Base-by-base conservation (phyloP, 768 basidiomycete species). In the Galerina sulciceps region DNA sequence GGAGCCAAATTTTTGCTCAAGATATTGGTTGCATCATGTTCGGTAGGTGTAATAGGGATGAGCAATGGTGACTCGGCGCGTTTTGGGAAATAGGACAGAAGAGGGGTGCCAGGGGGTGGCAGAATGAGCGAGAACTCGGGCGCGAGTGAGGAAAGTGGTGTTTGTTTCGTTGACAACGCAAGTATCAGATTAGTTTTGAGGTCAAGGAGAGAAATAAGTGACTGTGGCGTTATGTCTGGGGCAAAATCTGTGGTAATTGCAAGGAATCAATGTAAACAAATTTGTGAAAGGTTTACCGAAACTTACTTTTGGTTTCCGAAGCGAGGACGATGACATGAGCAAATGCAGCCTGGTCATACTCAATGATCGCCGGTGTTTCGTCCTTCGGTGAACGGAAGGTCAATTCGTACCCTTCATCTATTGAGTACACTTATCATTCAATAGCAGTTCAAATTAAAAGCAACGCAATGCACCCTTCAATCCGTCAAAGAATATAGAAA, bases 121-220 rank as follows among this genome's bases (percentile, higher is more conserved):
- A 93, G 88, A 52, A 94, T 85, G 55, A 99, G 81, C 37, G 91
- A 91, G 79, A 99, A 99, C 77, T 99, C 97, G 48, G 93, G 73
- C 0, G 94, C 93, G 54, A 96, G 84, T 11, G 90, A 85, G 11
- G 86, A 81, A 10, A 96, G 77, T 41, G 91, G 78, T 2, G 87
- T 88, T 74, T 90, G 84, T 75, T 84, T 88, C 65, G 89, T 78
- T 1, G 92, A 90, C 58, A 96, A 83, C 2, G 89, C 85, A 64
- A 97, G 75, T 63, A 99, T 84, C 55, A 99, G 78, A 78, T 98
- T 97, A 55, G 91, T 87, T 60, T 85, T 80, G 59, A 82, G 81
- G 23, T 85, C 78, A 31, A 93, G 77, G 50, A 94, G 85, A 22
- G 81, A 72, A 38, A 94, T 84, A 23, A 99, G 80, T 11, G 88